Base-by-base conservation (phyloP, 495 filamentous ascomycete species). In the Trichocladium uniseriatum region DNA sequence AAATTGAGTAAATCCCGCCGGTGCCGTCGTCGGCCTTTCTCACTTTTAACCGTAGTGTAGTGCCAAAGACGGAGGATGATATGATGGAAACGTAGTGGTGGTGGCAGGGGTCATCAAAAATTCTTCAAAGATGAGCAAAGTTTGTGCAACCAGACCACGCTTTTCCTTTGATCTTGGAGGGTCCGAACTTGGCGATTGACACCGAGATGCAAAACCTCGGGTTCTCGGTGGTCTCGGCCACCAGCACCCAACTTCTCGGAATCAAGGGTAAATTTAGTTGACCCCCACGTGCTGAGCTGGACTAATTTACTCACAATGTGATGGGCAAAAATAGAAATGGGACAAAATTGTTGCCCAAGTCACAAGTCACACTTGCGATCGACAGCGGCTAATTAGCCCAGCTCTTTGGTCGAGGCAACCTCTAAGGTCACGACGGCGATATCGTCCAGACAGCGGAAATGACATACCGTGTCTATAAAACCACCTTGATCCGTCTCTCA, bases 311-410 rank as follows among this genome's bases (percentile, higher is more conserved):
- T 43, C 37, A 15, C 47, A 11, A 32, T 34, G 19, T 39, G 35
- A 34, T 50, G 46, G 46, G 56, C 39, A 48, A 56, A 48, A 55
- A 42, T 51, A 55, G 48, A 49, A 55, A 53, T 52, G 44, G 10
- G 16, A 44, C 50, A 47, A 29, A 29, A n/a, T n/a, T n/a, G n/a
- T n/a, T n/a, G n/a, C 58, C 51, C 13, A 51, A 59, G 47, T n/a
- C n/a, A n/a, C n/a, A n/a, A n/a, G n/a, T n/a, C n/a, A n/a, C n/a
- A n/a, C n/a, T n/a, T n/a, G 15, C 14, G 46, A 54, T 53, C 45
- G 31, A 14, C 22, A 27, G 62, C 62, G 62, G 50, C 52, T 64
- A 68, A 66, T 66, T 66, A 59, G 51, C 24, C 61, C 64, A 53
- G 1, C 34, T 48, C 9, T 37, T 52, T 39, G 24, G 24, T 27